Conservation (phyloP, 1,284 basidiomycete species). For the Gymnopus androsaceus region DNA sequence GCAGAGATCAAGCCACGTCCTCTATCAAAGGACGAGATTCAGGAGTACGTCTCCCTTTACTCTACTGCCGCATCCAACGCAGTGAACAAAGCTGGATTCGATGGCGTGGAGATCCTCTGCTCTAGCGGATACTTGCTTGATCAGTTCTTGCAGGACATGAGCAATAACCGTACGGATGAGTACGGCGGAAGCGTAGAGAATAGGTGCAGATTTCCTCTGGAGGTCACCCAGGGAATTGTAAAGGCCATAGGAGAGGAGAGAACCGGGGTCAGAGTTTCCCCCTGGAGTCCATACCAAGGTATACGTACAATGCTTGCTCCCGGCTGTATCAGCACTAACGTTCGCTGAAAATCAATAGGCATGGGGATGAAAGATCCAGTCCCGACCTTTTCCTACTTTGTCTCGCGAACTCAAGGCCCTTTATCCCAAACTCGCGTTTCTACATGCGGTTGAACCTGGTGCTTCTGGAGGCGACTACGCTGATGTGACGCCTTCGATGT, state of each 20-base stretch:
- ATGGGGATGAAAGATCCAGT: conserved; percentile 44
- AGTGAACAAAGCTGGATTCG: conserved; percentile 45
- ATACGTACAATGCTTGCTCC: no score
- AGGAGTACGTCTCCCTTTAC: conserved; percentile 42
- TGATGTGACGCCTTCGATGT: conserved; percentile 8
- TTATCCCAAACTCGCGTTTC: conserved; percentile 46
- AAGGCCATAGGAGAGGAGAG: conserved; percentile 38
- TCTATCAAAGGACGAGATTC: conserved; percentile 40
- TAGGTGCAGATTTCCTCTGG: conserved; percentile 49
- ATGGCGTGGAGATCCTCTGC: conserved; percentile 47
- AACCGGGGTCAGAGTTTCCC: conserved; percentile 53
- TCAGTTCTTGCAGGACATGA: conserved; percentile 44
- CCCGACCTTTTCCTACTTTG: conserved; percentile 34
- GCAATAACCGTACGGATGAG: conserved; percentile 53
- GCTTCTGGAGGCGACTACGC: not conserved
- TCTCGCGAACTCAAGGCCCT: conserved; percentile 25
- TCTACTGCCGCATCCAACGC: conserved; percentile 44
- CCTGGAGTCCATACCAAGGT: conserved; percentile 47
- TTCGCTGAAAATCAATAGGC: conserved; percentile 25
- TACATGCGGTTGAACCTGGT: conserved; percentile 48
- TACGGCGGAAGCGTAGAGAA: conserved; percentile 59
- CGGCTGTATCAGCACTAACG: not conserved
- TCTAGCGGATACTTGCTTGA: conserved; percentile 45
- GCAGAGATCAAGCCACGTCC: conserved; percentile 37
- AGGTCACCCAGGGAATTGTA: conserved; percentile 43